Evolutionary conservation across 495 filamentous ascomycete genomes (phyloP).

Genomic region (Durotheca rogersii): DNA sequence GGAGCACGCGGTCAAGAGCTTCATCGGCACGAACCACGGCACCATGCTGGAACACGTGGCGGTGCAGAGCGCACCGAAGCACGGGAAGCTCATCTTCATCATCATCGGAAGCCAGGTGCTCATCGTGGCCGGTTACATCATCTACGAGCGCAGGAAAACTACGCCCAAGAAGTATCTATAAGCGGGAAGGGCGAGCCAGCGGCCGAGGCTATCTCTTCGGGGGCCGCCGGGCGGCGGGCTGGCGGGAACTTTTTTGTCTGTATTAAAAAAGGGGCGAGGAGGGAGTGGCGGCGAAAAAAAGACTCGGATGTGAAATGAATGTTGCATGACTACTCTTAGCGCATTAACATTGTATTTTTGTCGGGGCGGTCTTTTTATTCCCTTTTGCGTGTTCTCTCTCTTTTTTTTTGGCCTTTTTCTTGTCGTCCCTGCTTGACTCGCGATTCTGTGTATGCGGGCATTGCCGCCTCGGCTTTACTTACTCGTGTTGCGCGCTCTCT

Average conservation of each 20-base stretch:
- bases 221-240: background rate
- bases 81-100: conserved; percentile 72
- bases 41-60: conserved; percentile 60
- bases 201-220: too few species aligned
- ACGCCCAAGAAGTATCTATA: conserved; percentile 92
- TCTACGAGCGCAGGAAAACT: conserved; percentile 79
- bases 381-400: too few species aligned
- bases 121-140: conserved; percentile 65
- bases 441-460: too few species aligned
- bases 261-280: too few species aligned
- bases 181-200: background rate
- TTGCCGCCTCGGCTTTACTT: too few species aligned
- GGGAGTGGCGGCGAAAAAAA: too few species aligned
- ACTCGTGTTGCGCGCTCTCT: too few species aligned
- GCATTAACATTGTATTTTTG: conserved; percentile 10
- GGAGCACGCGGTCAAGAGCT: conserved; percentile 69
- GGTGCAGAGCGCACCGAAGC: conserved; percentile 58
- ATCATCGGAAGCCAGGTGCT: conserved; percentile 75
- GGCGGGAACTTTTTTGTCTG: conserved; percentile 21
- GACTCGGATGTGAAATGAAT: conserved; percentile 24
- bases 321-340: conserved; percentile 18
- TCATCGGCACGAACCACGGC: conserved; percentile 70
- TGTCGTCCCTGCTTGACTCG: too few species aligned
- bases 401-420: too few species aligned
- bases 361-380: background rate